Evolutionary conservation across 176 grass and related monocot species (phyloP), one percentile per base, ranked within the genome.

Genomic region (Zoysia pacifica): DNA sequence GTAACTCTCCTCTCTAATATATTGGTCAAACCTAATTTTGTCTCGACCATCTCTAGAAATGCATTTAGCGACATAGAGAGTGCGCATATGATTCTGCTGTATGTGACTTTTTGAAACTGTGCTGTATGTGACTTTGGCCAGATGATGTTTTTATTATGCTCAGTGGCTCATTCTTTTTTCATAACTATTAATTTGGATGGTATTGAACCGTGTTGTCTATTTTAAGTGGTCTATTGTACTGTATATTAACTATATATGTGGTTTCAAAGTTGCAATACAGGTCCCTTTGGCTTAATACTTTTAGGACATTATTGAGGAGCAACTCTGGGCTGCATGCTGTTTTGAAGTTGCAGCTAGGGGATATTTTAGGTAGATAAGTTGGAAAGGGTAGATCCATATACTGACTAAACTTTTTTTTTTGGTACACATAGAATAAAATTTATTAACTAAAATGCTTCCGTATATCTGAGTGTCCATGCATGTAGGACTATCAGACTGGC

Each of bases 241-340:
- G 9, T 45, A 64, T 28, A 69, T 78, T 78, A 20, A 48, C 5
- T 53, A 47, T 52, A 64, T 71, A 2, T 49, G 28, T 87, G 43
- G 38, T 47, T 9, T 3, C 65, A 19, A 48, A 76, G 28, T 76
- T 77, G 20, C 41, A 2, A 48, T 75, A 9, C 20, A 58, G 48
- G 35, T 73, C 62, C 63, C 39, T 39, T 16, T 16, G 16, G 15
- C 11, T 53, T 47, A 4, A 48, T 55, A 52, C 2, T 53, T 74
- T 72, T 87, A 77, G 28, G 41, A 59, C 52, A 69, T 65, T 78
- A 81, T 56, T 2, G 14, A 13, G 14, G 41, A 55, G 37, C 11
- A 70, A 35, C 46, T 79, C 7, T 65, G 28, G 40, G 48, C 28
- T 55, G 39, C 19, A 67, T 75, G 49, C 12, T 74, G 39, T 74